phyloP scores from a whole-genome alignment of 345 rosid genomes.

The Eucalyptus brandiana region DNA sequence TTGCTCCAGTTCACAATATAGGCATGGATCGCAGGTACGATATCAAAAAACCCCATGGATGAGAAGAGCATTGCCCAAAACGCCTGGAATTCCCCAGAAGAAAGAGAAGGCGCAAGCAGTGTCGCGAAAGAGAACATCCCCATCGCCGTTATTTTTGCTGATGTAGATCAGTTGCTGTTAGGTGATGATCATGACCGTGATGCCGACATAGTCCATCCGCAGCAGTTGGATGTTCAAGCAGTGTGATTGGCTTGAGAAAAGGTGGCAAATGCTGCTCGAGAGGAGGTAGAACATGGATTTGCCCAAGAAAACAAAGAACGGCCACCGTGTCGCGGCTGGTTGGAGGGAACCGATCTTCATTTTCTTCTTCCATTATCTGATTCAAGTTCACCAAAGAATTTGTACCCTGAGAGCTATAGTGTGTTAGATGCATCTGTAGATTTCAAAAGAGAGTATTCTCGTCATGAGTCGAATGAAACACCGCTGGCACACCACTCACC shows the following conservation, averaged over 20 bases:
- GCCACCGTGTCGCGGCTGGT: constrained; percentile 51
- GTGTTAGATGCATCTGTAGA: no score
- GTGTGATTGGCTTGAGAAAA: constrained; percentile 72
- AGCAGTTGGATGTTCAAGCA: constrained; percentile 37
- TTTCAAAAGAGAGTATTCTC: background rate
- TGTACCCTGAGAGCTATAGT: constrained; percentile 20
- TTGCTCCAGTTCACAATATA: constrained; percentile 56
- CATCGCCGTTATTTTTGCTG: constrained; percentile 25
- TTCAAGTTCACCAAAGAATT: constrained; percentile 19
- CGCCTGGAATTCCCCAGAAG: constrained; percentile 35
- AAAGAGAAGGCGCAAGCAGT: constrained; percentile 48
- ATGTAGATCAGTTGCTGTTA: constrained; percentile 58
- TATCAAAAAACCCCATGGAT: constrained; percentile 73
- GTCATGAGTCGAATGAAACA: background rate
- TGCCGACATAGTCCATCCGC: constrained; percentile 58
- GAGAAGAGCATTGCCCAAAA: constrained; percentile 55
- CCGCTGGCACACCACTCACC: constrained; percentile 6
- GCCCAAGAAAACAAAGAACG: constrained; percentile 55
- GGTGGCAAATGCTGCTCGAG: constrained; percentile 75
- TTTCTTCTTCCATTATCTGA: background rate
- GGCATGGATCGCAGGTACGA: constrained; percentile 67
- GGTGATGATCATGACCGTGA: constrained; percentile 81
- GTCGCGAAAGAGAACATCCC: constrained; percentile 66
- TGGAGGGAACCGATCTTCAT: background rate
- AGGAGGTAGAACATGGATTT: constrained; percentile 81